Base-by-base conservation (phyloP, 148 eudicot genomes). In the Selenicereus undatus region DNA sequence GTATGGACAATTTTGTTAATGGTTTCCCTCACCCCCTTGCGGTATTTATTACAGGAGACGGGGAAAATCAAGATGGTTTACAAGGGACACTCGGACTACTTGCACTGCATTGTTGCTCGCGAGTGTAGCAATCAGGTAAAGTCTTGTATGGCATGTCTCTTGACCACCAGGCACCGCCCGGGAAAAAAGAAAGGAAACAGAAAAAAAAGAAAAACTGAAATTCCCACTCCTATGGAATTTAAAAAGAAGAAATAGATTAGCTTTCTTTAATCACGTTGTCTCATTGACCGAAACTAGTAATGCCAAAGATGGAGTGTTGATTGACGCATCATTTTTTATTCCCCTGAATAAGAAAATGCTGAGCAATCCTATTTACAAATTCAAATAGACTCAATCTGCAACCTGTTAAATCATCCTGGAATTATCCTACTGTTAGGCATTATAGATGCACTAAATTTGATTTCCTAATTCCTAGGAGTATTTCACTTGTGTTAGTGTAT, bases 41-140 rank as follows among this genome's bases (percentile, higher is more conserved):
- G 71, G n/a, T 50, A 51, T 22, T 70, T 82, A 75, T 27, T 66
- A 76, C 86, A 95, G 99, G 99, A 93, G 89, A 91, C 83, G 54
- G 64, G 90, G 80, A 85, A 87, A 88, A 82, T 96, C 58, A 96
- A 93, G 83, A 88, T 83, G 88, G 83, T 89, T 77, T 93, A 90
- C 88, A 92, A 92, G 85, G 99, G 99, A 66, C 99, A 96, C 85
- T 82, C 89, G 27, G 92, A 92, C 89, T 96, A 96, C 83, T 78
- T 96, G 86, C 98, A 96, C 78, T 91, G 91, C 82, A 79, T 96
- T 84, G 90, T 88, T 86, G 85, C 89, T 79, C 89, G 95, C 45
- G 88, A 84, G 56, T 86, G 90, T 78, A 82, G 90, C 78, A 90
- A 88, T 87, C 98, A 96, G 99, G 99, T 95, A 52, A 77, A 79